Conservation (phyloP, 2,329 filamentous ascomycete genomes). For the Microascus cirrosus region DNA sequence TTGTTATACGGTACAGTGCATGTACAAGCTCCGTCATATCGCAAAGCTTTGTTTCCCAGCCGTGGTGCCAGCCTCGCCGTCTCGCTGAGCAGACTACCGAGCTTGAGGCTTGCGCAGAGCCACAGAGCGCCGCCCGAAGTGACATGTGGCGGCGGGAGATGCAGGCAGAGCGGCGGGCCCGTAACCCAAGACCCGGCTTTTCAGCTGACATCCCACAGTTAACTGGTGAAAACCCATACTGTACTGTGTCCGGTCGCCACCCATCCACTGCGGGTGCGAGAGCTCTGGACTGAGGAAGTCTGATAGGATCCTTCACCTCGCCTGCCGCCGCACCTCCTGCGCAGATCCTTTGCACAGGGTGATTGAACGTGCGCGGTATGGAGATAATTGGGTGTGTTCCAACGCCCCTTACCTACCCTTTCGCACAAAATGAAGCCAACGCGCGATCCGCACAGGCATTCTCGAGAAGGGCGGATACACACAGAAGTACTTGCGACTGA, state of each 20-base stretch:
- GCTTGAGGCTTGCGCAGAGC: background rate
- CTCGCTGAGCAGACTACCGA: background rate
- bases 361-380: background rate
- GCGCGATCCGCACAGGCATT: too few relatives aligned
- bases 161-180: background rate
- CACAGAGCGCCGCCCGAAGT: background rate
- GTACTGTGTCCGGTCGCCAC: background rate
- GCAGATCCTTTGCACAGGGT: too few relatives aligned
- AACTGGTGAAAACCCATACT: background rate
- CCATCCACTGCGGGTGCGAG: too few relatives aligned
- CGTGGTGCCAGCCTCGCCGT: background rate
- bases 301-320: background rate
- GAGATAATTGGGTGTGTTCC: background rate
- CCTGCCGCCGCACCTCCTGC: background rate
- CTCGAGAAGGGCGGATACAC: too few relatives aligned
- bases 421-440: too few relatives aligned
- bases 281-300: background rate
- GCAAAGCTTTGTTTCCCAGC: background rate
- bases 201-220: conserved; percentile 2
- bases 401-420: too few relatives aligned
- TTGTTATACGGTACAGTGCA: background rate
- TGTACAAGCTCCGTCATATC: background rate
- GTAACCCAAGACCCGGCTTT: background rate
- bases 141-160: background rate
- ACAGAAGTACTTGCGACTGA: too few relatives aligned